Evolutionary conservation across 192 early-diverging fungal genomes (phyloP).

Genomic region (Gaertneriomyces sp.): DNA sequence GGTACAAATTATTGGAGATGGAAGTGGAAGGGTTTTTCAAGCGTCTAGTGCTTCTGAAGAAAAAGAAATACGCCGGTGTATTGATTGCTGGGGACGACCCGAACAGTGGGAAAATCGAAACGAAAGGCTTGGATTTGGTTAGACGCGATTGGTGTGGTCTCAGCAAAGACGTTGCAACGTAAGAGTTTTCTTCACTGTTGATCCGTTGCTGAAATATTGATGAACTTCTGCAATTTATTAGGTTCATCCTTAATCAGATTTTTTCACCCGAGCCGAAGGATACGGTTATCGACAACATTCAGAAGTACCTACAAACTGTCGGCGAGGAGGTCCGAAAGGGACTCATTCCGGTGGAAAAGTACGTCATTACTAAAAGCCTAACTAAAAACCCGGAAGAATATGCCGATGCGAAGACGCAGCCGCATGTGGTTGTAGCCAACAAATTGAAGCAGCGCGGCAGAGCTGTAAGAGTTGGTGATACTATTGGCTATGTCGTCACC

Average conservation of each 20-base stretch:
- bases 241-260: slow-evolving; percentile 50
- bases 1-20: slow-evolving; percentile 92
- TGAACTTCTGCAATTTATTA: slow-evolving; percentile 1
- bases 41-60: slow-evolving; percentile 87
- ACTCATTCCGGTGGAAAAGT: slow-evolving; percentile 74
- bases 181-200: slow-evolving; percentile 1
- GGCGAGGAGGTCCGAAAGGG: slow-evolving; percentile 68
- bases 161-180: slow-evolving; percentile 78
- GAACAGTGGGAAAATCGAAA: slow-evolving; percentile 57
- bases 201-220: neutral
- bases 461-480: slow-evolving; percentile 76
- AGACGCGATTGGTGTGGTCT: slow-evolving; percentile 97
- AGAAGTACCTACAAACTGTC: slow-evolving; percentile 65
- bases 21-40: slow-evolving; percentile 93
- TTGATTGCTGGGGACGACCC: slow-evolving; percentile 57
- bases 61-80: slow-evolving; percentile 98
- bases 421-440: slow-evolving; percentile 94
- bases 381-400: slow-evolving; percentile 92
- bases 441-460: slow-evolving; percentile 67
- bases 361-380: slow-evolving; percentile 88
- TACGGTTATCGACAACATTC: slow-evolving; percentile 73
- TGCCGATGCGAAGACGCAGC: slow-evolving; percentile 78
- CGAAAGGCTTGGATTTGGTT: slow-evolving; percentile 93
- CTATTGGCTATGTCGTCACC: slow-evolving; percentile 90
- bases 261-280: slow-evolving; percentile 68